phyloP scores from a whole-genome alignment of 2,329 filamentous ascomycete species.

The Fusarium poae region DNA sequence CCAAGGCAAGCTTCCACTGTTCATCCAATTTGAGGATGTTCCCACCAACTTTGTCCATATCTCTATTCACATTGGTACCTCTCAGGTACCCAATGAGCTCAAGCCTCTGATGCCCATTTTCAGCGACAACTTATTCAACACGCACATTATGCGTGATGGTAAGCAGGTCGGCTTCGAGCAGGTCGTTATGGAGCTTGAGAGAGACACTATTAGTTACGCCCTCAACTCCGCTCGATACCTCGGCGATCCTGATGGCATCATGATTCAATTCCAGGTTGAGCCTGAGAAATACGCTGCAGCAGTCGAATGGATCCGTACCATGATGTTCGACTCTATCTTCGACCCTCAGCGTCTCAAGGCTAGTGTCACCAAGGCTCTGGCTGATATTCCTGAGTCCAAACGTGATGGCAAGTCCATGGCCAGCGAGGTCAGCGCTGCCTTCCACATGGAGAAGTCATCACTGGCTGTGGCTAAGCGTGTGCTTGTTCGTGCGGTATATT shows the following conservation, averaged over 20 bases:
- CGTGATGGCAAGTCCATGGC: constrained; percentile 81
- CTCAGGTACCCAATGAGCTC: constrained; percentile 80
- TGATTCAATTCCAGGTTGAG: constrained; percentile 87
- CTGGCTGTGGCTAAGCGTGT: constrained; percentile 82
- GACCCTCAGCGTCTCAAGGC: constrained; percentile 76
- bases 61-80: constrained; percentile 82
- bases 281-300: constrained; percentile 86
- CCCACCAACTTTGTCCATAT: constrained; percentile 93
- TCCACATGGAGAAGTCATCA: constrained; percentile 83
- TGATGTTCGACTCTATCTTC: constrained; percentile 91
- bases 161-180: constrained; percentile 88
- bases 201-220: constrained; percentile 87
- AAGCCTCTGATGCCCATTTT: constrained; percentile 89
- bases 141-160: constrained; percentile 82
- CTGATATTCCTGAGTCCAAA: constrained; percentile 92
- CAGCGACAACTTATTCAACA: constrained; percentile 93
- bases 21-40: constrained; percentile 97
- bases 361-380: constrained; percentile 81
- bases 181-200: constrained; percentile 90
- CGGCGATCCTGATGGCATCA: constrained; percentile 84
- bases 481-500: constrained; percentile 87
- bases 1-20: constrained; percentile 75
- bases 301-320: constrained; percentile 84
- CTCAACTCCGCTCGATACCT: constrained; percentile 77
- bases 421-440: constrained; percentile 76